phyloP scores from a whole-genome alignment of 257 asterid species.

The Scutellaria galericulata region DNA sequence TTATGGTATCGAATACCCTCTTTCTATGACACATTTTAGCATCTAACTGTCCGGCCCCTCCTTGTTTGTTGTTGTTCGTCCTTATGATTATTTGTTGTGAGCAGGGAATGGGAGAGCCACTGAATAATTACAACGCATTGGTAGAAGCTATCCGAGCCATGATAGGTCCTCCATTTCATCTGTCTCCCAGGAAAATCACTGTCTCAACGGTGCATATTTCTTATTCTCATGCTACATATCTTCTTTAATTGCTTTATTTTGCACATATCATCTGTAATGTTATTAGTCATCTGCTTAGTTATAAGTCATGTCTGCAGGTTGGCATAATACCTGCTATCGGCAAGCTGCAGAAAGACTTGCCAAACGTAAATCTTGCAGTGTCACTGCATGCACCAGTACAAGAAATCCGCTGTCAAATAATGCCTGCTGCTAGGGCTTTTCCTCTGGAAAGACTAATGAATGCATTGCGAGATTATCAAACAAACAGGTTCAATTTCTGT shows the following conservation, averaged over 20 bases:
- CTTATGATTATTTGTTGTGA: conserved; percentile 31
- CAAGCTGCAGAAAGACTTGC: conserved; percentile 82
- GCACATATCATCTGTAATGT: background rate
- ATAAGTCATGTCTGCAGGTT: conserved; percentile 54
- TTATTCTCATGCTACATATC: conserved; percentile 17
- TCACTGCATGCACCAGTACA: conserved; percentile 97
- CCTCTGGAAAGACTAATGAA: conserved; percentile 89
- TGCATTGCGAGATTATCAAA: conserved; percentile 75
- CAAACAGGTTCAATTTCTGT: conserved; percentile 57
- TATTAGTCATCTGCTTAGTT: conserved; percentile 24
- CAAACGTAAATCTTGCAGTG: conserved; percentile 85
- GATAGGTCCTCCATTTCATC: conserved; percentile 82
- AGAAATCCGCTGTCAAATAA: conserved; percentile 94
- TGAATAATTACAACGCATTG: conserved; percentile 78
- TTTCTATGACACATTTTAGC: conserved; percentile 19
- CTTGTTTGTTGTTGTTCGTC: background rate
- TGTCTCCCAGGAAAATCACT: conserved; percentile 86
- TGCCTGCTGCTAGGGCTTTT: conserved; percentile 99
- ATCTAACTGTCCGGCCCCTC: background rate
- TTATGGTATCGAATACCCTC: conserved; percentile 66
- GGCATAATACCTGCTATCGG: conserved; percentile 87
- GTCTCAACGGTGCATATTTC: conserved; percentile 74
- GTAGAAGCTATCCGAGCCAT: conserved; percentile 84
- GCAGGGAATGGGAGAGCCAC: conserved; percentile 98
- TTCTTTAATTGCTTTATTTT: conserved; percentile 5